Evolutionary conservation across 768 basidiomycete species (phyloP).

Genomic region (Imleria badia): DNA sequence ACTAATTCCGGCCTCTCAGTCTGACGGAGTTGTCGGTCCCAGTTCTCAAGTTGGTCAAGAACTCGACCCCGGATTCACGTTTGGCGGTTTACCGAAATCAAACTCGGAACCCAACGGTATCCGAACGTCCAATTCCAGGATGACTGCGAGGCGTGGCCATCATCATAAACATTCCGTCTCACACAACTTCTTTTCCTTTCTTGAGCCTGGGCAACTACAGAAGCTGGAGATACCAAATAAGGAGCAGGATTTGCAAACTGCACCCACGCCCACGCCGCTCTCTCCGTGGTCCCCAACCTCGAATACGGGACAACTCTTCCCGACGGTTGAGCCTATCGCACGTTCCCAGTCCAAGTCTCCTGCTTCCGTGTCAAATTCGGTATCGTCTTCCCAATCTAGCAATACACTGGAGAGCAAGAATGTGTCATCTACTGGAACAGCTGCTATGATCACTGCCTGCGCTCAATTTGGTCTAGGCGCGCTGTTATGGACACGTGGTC

Average conservation of each 20-base stretch:
- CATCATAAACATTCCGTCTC: constrained; percentile 94
- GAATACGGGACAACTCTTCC: constrained; percentile 2
- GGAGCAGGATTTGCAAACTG: constrained; percentile 47
- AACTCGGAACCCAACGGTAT: constrained; percentile 21
- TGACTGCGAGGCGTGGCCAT: constrained; percentile 56
- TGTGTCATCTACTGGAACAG: constrained; percentile 22
- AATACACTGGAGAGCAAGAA: constrained; percentile 1
- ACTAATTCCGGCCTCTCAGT: constrained; percentile 42
- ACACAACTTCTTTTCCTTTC: constrained; percentile 94
- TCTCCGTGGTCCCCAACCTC: constrained; percentile 71
- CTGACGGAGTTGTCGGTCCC: constrained; percentile 23
- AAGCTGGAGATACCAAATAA: constrained; percentile 11
- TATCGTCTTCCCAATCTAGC: neutral
- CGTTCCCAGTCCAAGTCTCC: constrained; percentile 28
- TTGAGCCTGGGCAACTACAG: constrained; percentile 61
- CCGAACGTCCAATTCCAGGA: constrained; percentile 15
- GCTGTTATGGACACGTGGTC: constrained; percentile 85
- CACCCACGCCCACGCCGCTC: constrained; percentile 58
- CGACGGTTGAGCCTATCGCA: constrained; percentile 11
- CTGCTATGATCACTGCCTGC: constrained; percentile 23
- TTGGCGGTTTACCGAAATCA: constrained; percentile 50
- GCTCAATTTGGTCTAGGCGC: constrained; percentile 67
- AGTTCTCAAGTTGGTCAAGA: constrained; percentile 36
- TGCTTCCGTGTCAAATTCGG: constrained; percentile 14
- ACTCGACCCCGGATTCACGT: constrained; percentile 59